Evolutionary conservation across 1,284 basidiomycete genomes (phyloP).

Genomic region (Ustilago tritici): DNA sequence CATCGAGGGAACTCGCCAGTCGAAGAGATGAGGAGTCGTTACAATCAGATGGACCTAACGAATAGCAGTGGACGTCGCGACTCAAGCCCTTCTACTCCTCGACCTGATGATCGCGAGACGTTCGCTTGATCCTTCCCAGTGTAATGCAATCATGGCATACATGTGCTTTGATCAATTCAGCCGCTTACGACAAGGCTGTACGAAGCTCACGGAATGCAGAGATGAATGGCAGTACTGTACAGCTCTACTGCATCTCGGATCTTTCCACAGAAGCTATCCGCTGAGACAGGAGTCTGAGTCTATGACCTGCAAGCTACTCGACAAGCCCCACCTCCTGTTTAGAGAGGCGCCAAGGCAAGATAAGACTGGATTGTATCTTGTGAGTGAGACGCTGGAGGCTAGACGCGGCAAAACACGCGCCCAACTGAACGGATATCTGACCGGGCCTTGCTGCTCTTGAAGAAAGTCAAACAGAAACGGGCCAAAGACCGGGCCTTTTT

Average conservation of each 20-base stretch:
- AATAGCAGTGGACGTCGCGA: slow-evolving; percentile 11
- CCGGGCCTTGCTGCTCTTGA: slow-evolving; percentile 5
- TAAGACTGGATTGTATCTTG: neutral
- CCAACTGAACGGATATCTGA: slow-evolving; percentile 20
- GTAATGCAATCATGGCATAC: neutral
- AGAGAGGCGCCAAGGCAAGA: neutral
- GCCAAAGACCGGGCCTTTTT: slow-evolving; percentile 44
- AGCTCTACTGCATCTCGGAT: neutral
- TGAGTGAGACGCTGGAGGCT: neutral
- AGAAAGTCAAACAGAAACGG: slow-evolving; percentile 19
- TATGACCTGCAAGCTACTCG: slow-evolving; percentile 10
- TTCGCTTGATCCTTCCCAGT: neutral
- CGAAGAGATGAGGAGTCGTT: neutral
- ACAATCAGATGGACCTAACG: neutral
- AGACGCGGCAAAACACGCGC: slow-evolving; percentile 1
- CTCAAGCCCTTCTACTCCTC: slow-evolving; percentile 32
- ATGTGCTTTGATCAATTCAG: too few species aligned
- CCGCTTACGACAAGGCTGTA: too few species aligned
- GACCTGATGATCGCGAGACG: slow-evolving; percentile 35
- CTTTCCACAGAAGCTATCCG: neutral
- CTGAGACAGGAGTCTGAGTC: neutral
- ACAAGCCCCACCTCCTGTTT: neutral
- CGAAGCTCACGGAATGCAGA: too few species aligned
- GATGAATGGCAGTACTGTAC: too few species aligned
- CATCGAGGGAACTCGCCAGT: neutral